These are phyloP conservation scores for Apiospora arundinis DNA, from an alignment of 2,329 filamentous ascomycete genomes.

Conservation along the genomic window DNA sequence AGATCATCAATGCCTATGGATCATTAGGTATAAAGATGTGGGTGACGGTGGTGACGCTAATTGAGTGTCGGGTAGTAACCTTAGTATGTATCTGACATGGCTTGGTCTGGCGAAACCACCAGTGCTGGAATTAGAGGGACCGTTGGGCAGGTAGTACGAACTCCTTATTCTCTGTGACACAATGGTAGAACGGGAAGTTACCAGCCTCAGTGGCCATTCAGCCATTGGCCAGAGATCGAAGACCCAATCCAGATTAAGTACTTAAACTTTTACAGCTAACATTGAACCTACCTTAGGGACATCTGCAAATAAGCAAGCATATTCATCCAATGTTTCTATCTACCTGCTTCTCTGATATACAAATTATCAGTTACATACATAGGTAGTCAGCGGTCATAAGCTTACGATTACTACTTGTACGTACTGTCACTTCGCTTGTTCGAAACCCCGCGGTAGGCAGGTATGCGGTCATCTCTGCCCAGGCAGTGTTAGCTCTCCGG, in stretches of 20 bases:
- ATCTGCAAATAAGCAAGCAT: too few species aligned
- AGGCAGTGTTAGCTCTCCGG: neutral
- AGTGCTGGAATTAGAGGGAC: neutral
- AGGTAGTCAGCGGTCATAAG: too few species aligned
- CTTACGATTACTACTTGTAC: too few species aligned
- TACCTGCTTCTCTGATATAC: too few species aligned
- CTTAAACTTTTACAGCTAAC: too few species aligned
- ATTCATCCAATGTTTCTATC: too few species aligned
- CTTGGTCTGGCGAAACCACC: neutral
- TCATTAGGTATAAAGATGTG: neutral
- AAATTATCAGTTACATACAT: too few species aligned
- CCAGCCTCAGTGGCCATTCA: neutral
- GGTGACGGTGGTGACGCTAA: neutral
- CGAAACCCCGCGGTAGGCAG: neutral
- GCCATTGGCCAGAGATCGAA: too few species aligned
- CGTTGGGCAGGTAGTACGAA: neutral
- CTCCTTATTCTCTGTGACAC: neutral
- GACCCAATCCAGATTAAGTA: too few species aligned
- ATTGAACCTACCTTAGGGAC: too few species aligned
- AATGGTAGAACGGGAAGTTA: neutral
- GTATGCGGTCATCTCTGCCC: neutral
- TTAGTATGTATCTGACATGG: too few species aligned
- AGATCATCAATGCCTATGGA: neutral
- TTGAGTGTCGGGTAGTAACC: neutral
- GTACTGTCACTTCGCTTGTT: neutral